These are phyloP conservation scores for Penicillium janthinellum DNA, from an alignment of 2,329 filamentous ascomycete genomes.

Conservation along the genomic window DNA sequence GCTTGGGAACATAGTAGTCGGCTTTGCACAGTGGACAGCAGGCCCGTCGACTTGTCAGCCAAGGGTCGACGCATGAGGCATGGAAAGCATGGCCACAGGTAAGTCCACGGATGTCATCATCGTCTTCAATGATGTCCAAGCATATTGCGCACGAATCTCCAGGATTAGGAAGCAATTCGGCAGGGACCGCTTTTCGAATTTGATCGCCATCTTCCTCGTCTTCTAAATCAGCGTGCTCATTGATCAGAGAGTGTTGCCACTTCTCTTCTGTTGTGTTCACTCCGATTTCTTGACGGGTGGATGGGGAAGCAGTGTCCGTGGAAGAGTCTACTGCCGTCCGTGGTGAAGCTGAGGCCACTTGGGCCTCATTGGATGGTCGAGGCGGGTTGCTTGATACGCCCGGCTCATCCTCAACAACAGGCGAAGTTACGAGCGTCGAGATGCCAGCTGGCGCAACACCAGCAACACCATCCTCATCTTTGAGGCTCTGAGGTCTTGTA, in stretches of 20 bases:
- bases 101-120: slow-evolving; percentile 90
- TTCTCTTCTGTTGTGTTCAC: slow-evolving; percentile 17
- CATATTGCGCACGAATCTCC: slow-evolving; percentile 97
- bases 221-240: slow-evolving; percentile 59
- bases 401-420: slow-evolving; percentile 23
- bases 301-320: background rate
- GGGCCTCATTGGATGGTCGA: slow-evolving; percentile 18
- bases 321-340: slow-evolving; percentile 24
- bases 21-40: slow-evolving; percentile 98
- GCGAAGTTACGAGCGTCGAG: slow-evolving; percentile 27
- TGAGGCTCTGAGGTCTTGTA: slow-evolving; percentile 73
- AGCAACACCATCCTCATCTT: slow-evolving; percentile 58
- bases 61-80: slow-evolving; percentile 91
- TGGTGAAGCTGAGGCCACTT: slow-evolving; percentile 8
- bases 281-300: slow-evolving; percentile 4
- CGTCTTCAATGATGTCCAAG: slow-evolving; percentile 88
- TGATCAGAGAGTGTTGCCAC: slow-evolving; percentile 30
- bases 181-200: slow-evolving; percentile 78
- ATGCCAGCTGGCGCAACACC: slow-evolving; percentile 24
- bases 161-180: slow-evolving; percentile 76
- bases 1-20: slow-evolving; percentile 95
- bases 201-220: slow-evolving; percentile 76
- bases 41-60: slow-evolving; percentile 89
- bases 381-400: slow-evolving; percentile 16
- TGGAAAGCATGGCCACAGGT: slow-evolving; percentile 99